These are phyloP conservation scores for Alnus rubra DNA, from an alignment of 306 rosid genomes.

Conservation along the genomic window DNA sequence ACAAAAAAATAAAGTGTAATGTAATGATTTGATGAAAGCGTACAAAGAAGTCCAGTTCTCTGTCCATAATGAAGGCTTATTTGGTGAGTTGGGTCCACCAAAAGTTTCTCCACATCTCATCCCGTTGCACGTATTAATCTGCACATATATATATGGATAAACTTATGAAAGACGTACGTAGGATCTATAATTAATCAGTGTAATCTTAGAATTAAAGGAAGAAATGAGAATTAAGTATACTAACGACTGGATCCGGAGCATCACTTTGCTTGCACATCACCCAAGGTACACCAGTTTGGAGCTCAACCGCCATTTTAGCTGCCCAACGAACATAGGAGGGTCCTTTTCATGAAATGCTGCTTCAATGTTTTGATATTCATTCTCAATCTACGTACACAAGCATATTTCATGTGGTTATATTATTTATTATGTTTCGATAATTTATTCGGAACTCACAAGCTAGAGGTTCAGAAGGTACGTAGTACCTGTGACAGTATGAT, in stretches of 20 bases:
- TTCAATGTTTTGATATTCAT: slow-evolving; percentile 66
- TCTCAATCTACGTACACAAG: slow-evolving; percentile 49
- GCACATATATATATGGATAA: background rate
- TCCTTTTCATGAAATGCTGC: slow-evolving; percentile 47
- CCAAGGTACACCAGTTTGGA: slow-evolving; percentile 71
- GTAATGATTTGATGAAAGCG: slow-evolving; percentile 9
- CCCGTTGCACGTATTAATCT: slow-evolving; percentile 86
- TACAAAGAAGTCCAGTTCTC: slow-evolving; percentile 87
- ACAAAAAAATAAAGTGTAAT: background rate
- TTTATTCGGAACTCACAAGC: background rate
- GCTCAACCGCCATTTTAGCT: slow-evolving; percentile 69
- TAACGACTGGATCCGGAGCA: slow-evolving; percentile 81
- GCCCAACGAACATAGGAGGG: slow-evolving; percentile 59
- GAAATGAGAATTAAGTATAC: slow-evolving; percentile 1
- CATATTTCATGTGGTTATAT: background rate
- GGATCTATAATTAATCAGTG: too few relatives aligned
- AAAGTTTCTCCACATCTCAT: slow-evolving; percentile 73
- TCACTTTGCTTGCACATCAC: slow-evolving; percentile 85
- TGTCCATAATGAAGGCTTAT: slow-evolving; percentile 72
- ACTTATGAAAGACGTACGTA: background rate
- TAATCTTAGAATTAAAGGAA: background rate
- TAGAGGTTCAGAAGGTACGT: too few relatives aligned
- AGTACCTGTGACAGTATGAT: slow-evolving; percentile 68
- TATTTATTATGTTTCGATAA: too few relatives aligned
- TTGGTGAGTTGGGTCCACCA: slow-evolving; percentile 70